A percentile compares a stretch with the other conserved stretches of the same genome.
phyloP scores from a whole-genome alignment of 1,284 basidiomycete species.

The Volvariella volvacea region DNA sequence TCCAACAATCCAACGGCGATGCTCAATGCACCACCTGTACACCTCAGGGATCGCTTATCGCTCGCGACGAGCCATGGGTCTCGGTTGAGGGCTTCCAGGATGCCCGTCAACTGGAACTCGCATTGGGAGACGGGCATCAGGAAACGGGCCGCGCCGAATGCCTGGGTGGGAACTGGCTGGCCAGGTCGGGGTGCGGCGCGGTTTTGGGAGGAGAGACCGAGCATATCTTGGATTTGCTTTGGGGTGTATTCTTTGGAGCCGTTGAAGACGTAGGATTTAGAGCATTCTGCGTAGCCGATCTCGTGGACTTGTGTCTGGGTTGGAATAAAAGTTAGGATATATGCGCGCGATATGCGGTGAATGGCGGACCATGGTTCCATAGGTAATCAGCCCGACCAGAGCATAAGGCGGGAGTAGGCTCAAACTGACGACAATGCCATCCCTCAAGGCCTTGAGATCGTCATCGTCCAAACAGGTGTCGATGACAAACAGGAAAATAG shows the following conservation, averaged over 20 bases:
- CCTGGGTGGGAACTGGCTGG: slow-evolving; percentile 80
- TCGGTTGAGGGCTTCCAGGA: slow-evolving; percentile 83
- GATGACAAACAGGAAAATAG: slow-evolving; percentile 95
- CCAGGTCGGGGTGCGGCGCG: slow-evolving; percentile 80
- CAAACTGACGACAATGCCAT: slow-evolving; percentile 90
- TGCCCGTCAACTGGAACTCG: slow-evolving; percentile 95
- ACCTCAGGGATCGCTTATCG: slow-evolving; percentile 92
- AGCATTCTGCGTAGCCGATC: slow-evolving; percentile 93
- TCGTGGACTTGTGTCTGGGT: slow-evolving; percentile 96
- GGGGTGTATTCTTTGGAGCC: slow-evolving; percentile 98
- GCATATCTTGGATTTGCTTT: slow-evolving; percentile 99
- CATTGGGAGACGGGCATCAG: slow-evolving; percentile 89
- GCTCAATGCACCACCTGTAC: slow-evolving; percentile 91
- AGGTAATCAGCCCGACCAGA: slow-evolving; percentile 93
- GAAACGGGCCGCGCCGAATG: slow-evolving; percentile 88
- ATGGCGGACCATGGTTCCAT: slow-evolving; percentile 91
- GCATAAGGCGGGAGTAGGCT: slow-evolving; percentile 91
- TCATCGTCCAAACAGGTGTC: slow-evolving; percentile 97
- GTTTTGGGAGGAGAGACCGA: slow-evolving; percentile 76
- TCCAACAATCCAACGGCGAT: slow-evolving; percentile 96
- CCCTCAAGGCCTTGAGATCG: slow-evolving; percentile 91
- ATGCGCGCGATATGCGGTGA: slow-evolving; percentile 6
- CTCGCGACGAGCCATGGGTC: slow-evolving; percentile 98
- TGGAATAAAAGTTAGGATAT: background rate
- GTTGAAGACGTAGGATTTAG: slow-evolving; percentile 98